Conservation (phyloP, 1,139 yeast species). For the Martiniozyma asiatica region DNA sequence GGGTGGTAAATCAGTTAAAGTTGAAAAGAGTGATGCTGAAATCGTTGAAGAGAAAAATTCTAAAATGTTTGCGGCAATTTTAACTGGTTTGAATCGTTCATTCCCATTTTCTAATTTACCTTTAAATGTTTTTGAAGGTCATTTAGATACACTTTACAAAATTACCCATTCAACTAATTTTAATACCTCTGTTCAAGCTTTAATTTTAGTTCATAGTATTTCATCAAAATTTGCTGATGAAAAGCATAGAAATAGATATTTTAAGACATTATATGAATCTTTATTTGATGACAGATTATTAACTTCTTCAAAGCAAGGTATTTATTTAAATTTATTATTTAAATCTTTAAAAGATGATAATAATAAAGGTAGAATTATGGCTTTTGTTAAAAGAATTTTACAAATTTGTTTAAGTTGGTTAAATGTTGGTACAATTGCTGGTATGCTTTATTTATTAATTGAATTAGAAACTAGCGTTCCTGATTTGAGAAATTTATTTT, state of each 20-base stretch:
- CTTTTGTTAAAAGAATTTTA: constrained; percentile 82
- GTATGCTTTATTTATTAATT: constrained; percentile 67
- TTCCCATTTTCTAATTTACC: constrained; percentile 84
- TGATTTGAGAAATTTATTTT: constrained; percentile 35
- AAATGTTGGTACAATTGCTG: constrained; percentile 82
- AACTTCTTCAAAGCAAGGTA: constrained; percentile 57
- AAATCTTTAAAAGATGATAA: constrained; percentile 70
- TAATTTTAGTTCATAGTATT: constrained; percentile 74
- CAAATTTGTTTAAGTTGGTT: constrained; percentile 83
- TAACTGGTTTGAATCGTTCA: constrained; percentile 93
- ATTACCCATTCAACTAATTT: constrained; percentile 92
- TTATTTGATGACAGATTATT: constrained; percentile 75
- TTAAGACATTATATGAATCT: constrained; percentile 82
- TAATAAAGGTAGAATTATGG: constrained; percentile 56
- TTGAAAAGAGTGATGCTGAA: constrained; percentile 56
- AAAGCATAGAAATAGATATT: constrained; percentile 55
- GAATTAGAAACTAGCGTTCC: constrained; percentile 50
- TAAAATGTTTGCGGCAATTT: constrained; percentile 76
- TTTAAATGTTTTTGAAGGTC: constrained; percentile 58
- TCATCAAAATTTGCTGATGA: constrained; percentile 29
- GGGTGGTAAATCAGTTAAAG: constrained; percentile 73
- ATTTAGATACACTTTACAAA: constrained; percentile 72
- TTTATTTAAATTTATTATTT: constrained; percentile 75
- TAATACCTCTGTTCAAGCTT: constrained; percentile 88
- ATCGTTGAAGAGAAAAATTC: constrained; percentile 74